Evolutionary conservation across 805 yeast species (phyloP), one percentile per base, ranked within the genome.

Genomic region (Wickerhamiella allomyrinae): DNA sequence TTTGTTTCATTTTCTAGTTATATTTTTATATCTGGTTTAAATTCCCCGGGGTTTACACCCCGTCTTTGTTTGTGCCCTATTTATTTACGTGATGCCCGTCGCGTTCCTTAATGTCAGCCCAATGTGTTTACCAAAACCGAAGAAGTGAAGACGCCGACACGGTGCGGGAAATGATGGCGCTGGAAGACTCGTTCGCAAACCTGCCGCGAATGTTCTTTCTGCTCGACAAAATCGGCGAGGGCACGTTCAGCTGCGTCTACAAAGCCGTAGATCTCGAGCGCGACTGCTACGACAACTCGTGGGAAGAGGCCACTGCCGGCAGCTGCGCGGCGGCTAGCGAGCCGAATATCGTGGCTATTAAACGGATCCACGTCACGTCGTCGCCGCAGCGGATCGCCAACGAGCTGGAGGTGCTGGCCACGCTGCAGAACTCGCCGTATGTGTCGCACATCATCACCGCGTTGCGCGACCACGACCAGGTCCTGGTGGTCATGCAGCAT

Each of bases 361-460:
- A 91, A 58, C 75, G 91, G 54, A 85, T 91, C 37, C 87, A 89
- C 59, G 97, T 87, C 17, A 91, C 98, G 0, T 83, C 95, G 1
- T 85, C 96, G 7, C 96, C 97, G 0, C 78, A 76, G 48, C 71
- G 99, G 60, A 89, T 91, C 35, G 76, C 74, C 52, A 87, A 87
- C 58, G 99, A 91, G 59, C 70, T 91, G 48, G 79, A 79, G 49
- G 63, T 91, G 37, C 67, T 91, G 24, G 48, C 48, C n/a, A 31
- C 52, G n/a, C 45, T 51, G 41, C 46, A 49, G 31, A 29, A 44
- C 23, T 76, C 79, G 47, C 67, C 73, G 1, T 74, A 78, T 48
- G 85, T 91, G 23, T 94, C 95, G 1, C 95, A 96, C 1, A 63
- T 91, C 41, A 70, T 89, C 36, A 95, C 93, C 52, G 95, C 94